Evolutionary conservation across 1,139 yeast genomes (phyloP), one percentile per base, ranked within the genome.

Genomic region (Yamadazyma spencermartinsiae): DNA sequence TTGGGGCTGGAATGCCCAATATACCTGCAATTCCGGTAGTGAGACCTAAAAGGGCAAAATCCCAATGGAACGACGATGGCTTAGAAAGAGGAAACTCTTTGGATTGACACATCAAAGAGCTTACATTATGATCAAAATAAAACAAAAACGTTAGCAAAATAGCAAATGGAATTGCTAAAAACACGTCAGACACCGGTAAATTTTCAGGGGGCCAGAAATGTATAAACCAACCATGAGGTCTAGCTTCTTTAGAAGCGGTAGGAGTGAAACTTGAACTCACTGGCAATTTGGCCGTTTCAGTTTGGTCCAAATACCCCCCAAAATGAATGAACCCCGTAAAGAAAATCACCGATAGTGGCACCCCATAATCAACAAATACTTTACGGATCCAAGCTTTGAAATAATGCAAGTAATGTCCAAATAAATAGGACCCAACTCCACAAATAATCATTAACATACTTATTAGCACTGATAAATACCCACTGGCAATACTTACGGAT

Each of bases 71-170:
- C 0, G 94, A 72, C 0, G 95, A 79, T 0, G 98, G 96, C 54
- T 90, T 92, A 39, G 69, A 79, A 40, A 92, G 65, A 4, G 95
- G 95, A 58, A 74, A 92, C 39, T 85, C 82, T 24, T 82, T 78
- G 48, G 82, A 82, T 60, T 90, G 98, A 38, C 96, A 88, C 77
- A 92, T 92, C 40, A 92, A 68, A 0, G 97, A 83, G 2, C 96
- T 87, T 12, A 92, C 95, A 49, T 92, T 92, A 61, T 92, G 98
- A 61, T 92, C 98, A 60, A 90, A 92, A 58, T 87, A 89, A 62
- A 92, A 90, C 39, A 92, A 65, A 38, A 85, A 75, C 0, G 98
- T 88, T 34, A 92, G 65, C 36, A 92, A 72, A 1, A 92, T 65
- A 0, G 96, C 98, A 72, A 92, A 92, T 0, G 98, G 98, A 5